Percentiles rank a stretch among this genome's conserved stretches.
Evolutionary conservation across 768 basidiomycete genomes (phyloP).

Genomic region (Mrakia hoshinonis): DNA sequence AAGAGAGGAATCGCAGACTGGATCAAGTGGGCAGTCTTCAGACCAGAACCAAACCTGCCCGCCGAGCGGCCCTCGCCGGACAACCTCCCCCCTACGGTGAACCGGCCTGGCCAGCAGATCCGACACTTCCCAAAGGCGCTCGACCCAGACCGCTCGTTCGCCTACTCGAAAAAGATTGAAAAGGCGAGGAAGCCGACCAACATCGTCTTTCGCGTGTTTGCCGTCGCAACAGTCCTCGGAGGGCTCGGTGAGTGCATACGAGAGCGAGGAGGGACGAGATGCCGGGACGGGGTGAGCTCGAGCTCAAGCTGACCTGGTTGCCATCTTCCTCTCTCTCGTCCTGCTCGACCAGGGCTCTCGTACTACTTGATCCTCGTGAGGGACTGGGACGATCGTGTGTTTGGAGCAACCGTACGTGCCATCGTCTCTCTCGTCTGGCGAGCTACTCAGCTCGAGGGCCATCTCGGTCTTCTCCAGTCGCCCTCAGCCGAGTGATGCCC

Average conservation of each 20-base stretch:
- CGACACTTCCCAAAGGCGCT: conserved; percentile 4
- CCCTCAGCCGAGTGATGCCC: background rate
- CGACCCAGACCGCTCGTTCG: background rate
- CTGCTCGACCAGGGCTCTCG: background rate
- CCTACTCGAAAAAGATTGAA: conserved; percentile 10
- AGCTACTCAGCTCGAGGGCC: no score
- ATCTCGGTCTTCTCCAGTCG: background rate
- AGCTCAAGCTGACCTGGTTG: background rate
- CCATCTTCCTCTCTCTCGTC: background rate
- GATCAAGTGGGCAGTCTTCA: no score
- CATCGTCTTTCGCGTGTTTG: background rate
- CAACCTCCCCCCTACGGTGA: background rate
- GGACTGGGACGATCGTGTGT: conserved; percentile 5
- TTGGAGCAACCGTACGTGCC: background rate
- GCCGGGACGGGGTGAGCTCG: background rate
- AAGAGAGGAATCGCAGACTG: no score
- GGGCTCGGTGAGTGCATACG: background rate
- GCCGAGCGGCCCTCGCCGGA: no score
- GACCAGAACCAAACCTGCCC: no score
- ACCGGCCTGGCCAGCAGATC: background rate
- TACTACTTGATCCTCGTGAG: background rate
- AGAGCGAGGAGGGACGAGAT: background rate
- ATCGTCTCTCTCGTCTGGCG: no score
- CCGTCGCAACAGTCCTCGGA: background rate
- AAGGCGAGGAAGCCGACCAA: background rate